Evolutionary conservation across 805 yeast genomes (phyloP).

Genomic region (Danielia reshetovae): DNA sequence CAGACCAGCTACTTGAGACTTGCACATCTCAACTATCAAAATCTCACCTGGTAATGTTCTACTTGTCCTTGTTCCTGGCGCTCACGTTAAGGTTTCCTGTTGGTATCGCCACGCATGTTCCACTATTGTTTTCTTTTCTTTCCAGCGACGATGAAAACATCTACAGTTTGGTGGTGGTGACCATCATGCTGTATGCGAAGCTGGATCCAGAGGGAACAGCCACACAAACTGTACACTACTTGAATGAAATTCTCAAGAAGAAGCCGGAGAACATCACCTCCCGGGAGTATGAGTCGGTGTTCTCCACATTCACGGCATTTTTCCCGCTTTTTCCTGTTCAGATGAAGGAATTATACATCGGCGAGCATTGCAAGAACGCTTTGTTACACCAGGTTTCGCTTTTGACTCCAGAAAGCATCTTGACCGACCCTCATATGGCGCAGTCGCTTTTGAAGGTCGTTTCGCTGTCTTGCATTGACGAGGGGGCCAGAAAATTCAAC

Average conservation of each 20-base stretch:
- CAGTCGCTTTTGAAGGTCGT: slow-evolving; percentile 9
- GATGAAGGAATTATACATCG: slow-evolving; percentile 10
- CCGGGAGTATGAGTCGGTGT: not conserved
- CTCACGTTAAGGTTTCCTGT: not conserved
- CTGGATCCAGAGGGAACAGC: not conserved
- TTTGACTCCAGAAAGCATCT: slow-evolving; percentile 6
- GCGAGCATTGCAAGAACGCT: slow-evolving; percentile 8
- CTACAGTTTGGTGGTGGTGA: not conserved
- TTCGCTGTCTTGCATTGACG: slow-evolving; percentile 13
- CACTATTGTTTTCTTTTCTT: not conserved
- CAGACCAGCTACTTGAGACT: not conserved
- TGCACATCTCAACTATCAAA: not conserved
- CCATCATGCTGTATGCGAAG: not conserved
- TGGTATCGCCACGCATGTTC: not conserved
- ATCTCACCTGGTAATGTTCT: not conserved
- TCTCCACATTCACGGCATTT: slow-evolving; percentile 9
- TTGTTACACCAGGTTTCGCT: slow-evolving; percentile 7
- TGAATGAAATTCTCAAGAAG: not conserved
- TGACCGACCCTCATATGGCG: slow-evolving; percentile 7
- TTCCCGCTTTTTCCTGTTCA: slow-evolving; percentile 10
- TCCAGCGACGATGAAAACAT: not conserved
- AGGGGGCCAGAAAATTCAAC: slow-evolving; percentile 15
- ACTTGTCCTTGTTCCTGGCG: slow-evolving; percentile 5
- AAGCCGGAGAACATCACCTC: not conserved
- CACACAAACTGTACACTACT: not conserved